Base-by-base conservation (phyloP, 805 yeast genomes). In the Lipomyces spencermartinsiae region DNA sequence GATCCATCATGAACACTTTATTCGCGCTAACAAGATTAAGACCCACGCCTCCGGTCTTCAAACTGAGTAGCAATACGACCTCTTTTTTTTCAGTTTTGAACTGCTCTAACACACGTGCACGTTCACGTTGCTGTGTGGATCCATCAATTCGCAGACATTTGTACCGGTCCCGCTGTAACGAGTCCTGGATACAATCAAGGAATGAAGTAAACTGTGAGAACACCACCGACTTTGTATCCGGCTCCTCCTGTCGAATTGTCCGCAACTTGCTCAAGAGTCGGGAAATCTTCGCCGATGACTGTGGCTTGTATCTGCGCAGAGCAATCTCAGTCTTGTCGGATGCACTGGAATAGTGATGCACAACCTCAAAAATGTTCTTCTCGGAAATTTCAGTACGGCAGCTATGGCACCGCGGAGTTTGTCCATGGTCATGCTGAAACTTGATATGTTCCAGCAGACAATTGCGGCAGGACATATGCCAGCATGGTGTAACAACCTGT, bases 21-120 rank as follows among this genome's bases (percentile, higher is more conserved):
- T 91, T 89, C 0, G 98, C 97, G 61, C 89, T 86, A 0, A 97
- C 93, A 68, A 93, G 80, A 75, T 93, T 93, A 70, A 93, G 81
- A 0, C 98, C 98, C 12, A 93, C 97, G 7, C 98, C 98, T 31
- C 98, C 98, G 0, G 97, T 97, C 77, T 92, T 93, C 70, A 93
- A 79, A 7, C 97, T 90, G 22, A 93, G 76, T 29, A 93, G 79
- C 10, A 93, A 76, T 1, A 93, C 84, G 3, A 84, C 83, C 76
- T 64, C 63, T 75, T 73, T 29, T 79, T 76, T 35, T 76, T 75
- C n/a, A 2, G 67, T 60, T 34, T 79, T 80, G 75, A 94, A 93
- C 22, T 83, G 82, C 16, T 81, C 83, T 55, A 94, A 78, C 0
- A 91, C 85, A 22, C 78, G 79, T 33, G 87, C 85, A 53, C 98